Base-by-base conservation (phyloP, 1,139 yeast genomes). In the Komagataea norvegica region DNA sequence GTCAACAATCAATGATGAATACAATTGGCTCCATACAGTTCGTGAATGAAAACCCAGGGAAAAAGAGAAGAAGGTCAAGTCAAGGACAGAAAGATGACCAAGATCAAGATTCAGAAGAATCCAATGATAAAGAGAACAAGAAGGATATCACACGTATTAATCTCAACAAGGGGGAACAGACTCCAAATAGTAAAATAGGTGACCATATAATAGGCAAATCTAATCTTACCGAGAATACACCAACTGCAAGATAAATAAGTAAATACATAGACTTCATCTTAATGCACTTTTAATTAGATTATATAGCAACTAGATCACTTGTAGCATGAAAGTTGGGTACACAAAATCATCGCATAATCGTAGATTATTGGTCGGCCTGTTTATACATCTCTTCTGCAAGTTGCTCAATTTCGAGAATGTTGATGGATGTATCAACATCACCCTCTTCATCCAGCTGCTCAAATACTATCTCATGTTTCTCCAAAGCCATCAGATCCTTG, bases 301-400 rank as follows among this genome's bases (percentile, higher is more conserved):
- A n/a, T n/a, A n/a, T n/a, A n/a, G n/a, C n/a, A n/a, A n/a, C n/a
- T n/a, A n/a, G n/a, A n/a, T n/a, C n/a, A n/a, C n/a, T n/a, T n/a
- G n/a, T n/a, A n/a, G n/a, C n/a, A n/a, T n/a, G n/a, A n/a, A n/a
- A n/a, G n/a, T n/a, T n/a, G n/a, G n/a, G n/a, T n/a, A n/a, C n/a
- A n/a, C n/a, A n/a, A n/a, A n/a, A n/a, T n/a, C n/a, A n/a, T n/a
- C n/a, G n/a, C n/a, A n/a, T n/a, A n/a, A n/a, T n/a, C n/a, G n/a
- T n/a, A n/a, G n/a, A n/a, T 18, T 35, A 16, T 16, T 37, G 23
- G 13, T 33, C 25, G 18, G 37, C 40, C 19, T 37, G 37, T 26
- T 19, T 44, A 49, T 67, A 74, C 59, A 73, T 70, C 21, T 67
- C 67, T 45, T 73, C 75, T 0, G 81, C 79, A 63, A 76, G 63